Conservation (phyloP, 371 early-diverging fungal genomes). For the Mucor irregularis region DNA sequence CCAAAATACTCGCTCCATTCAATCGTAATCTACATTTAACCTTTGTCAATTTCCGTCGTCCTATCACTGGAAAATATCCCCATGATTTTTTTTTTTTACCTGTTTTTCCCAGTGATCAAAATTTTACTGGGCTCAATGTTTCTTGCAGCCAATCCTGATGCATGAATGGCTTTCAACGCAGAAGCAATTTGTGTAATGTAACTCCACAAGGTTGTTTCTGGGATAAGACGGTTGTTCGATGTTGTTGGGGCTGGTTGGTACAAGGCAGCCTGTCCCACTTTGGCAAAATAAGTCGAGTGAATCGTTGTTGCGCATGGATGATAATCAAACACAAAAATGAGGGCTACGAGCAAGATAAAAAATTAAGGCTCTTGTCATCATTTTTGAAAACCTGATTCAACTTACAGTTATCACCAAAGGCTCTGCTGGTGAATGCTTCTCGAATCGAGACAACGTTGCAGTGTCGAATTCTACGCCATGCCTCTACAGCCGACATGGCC, state of each 20-base stretch:
- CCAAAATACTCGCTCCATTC: slow-evolving; percentile 81
- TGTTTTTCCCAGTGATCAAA: slow-evolving; percentile 74
- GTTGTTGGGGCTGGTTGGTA: slow-evolving; percentile 5
- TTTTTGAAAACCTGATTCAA: background rate
- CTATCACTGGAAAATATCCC: background rate
- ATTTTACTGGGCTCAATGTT: slow-evolving; percentile 82
- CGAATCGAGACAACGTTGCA: slow-evolving; percentile 84
- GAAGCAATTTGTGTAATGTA: slow-evolving; percentile 84
- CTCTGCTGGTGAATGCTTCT: slow-evolving; percentile 94
- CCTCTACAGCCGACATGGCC: slow-evolving; percentile 82
- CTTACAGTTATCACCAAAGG: slow-evolving; percentile 91
- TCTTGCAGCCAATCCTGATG: slow-evolving; percentile 79
- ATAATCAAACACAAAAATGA: slow-evolving; percentile 88
- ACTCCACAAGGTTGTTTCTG: slow-evolving; percentile 36
- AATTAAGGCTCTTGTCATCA: background rate
- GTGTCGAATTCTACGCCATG: slow-evolving; percentile 81
- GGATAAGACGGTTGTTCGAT: slow-evolving; percentile 1
- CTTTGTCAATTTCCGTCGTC: background rate
- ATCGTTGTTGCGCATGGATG: slow-evolving; percentile 84
- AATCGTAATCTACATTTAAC: slow-evolving; percentile 64
- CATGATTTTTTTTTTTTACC: slow-evolving; percentile 40
- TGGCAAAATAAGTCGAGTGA: slow-evolving; percentile 60
- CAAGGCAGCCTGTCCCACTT: slow-evolving; percentile 44
- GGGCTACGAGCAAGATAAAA: slow-evolving; percentile 45
- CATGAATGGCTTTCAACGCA: slow-evolving; percentile 83